phyloP scores from a whole-genome alignment of 345 rosid genomes.

The Acer yangbiense region DNA sequence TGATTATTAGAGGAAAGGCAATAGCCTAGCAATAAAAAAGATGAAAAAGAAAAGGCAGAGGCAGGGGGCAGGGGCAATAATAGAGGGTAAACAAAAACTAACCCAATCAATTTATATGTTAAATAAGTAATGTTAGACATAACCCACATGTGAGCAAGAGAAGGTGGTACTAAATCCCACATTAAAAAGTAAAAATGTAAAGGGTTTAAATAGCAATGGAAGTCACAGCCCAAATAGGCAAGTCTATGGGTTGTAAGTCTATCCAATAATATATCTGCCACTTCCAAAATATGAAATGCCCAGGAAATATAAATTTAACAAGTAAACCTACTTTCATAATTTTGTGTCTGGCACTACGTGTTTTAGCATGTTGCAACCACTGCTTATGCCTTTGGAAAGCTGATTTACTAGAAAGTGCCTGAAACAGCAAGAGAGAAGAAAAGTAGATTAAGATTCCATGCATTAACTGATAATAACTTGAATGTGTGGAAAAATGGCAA shows the following conservation, averaged over 20 bases:
- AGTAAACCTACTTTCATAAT: constrained; percentile 73
- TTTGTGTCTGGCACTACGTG: constrained; percentile 94
- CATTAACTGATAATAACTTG: not conserved
- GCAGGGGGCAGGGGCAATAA: not conserved
- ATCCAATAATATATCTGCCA: not conserved
- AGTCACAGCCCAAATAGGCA: not conserved
- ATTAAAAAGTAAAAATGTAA: not conserved
- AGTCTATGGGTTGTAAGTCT: not conserved
- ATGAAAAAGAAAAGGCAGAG: not conserved
- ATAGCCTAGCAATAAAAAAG: constrained; percentile 4
- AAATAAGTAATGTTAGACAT: not conserved
- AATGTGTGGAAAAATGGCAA: not conserved
- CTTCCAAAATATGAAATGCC: not conserved
- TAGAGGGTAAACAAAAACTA: constrained; percentile 6
- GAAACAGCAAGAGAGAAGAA: constrained; percentile 25
- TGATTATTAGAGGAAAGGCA: constrained; percentile 9
- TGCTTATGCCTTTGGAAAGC: constrained; percentile 88
- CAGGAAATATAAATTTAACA: not conserved
- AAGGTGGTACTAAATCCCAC: not conserved
- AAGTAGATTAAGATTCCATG: not conserved
- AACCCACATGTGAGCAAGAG: not conserved
- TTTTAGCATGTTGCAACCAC: constrained; percentile 93
- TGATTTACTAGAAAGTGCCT: constrained; percentile 94
- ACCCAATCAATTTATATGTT: not conserved
- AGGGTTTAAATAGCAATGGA: not conserved